Evolutionary conservation across 192 early-diverging fungal species (phyloP).

Genomic region (Coemansia pectinata): DNA sequence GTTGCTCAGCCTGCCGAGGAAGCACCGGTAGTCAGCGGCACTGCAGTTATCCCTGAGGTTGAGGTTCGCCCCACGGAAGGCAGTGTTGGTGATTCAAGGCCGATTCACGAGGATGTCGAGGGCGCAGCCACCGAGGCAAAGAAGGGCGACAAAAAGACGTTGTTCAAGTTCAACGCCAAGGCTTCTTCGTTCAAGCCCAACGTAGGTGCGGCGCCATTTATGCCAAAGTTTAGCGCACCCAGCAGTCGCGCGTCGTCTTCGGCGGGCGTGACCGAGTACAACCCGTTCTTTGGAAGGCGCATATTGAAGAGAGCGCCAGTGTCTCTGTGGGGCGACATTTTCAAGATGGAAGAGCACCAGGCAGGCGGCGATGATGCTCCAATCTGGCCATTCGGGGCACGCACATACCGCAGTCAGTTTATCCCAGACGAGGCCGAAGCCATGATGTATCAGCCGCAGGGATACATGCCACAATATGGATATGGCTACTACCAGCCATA

Average conservation of each 20-base stretch:
- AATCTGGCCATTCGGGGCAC: slow-evolving; percentile 50
- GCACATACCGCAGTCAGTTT: slow-evolving; percentile 54
- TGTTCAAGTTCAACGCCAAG: slow-evolving; percentile 72
- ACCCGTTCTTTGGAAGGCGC: slow-evolving; percentile 51
- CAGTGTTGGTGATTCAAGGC: background rate
- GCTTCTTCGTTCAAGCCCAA: slow-evolving; percentile 79
- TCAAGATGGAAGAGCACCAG: slow-evolving; percentile 15
- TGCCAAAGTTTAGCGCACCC: slow-evolving; percentile 59
- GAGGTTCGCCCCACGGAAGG: background rate
- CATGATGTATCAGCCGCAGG: slow-evolving; percentile 40
- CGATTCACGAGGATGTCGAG: background rate
- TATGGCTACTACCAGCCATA: slow-evolving; percentile 50
- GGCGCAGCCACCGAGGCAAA: slow-evolving; percentile 7
- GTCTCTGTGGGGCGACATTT: slow-evolving; percentile 41
- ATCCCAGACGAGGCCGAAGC: slow-evolving; percentile 36
- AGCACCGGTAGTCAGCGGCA: background rate
- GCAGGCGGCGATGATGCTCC: slow-evolving; percentile 22
- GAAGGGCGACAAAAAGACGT: slow-evolving; percentile 23
- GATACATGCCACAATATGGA: slow-evolving; percentile 46
- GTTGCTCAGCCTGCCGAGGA: background rate
- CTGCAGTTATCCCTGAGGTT: background rate
- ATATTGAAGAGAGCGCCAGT: slow-evolving; percentile 29
- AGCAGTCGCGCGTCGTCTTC: slow-evolving; percentile 43
- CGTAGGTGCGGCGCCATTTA: slow-evolving; percentile 66
- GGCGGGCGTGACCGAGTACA: slow-evolving; percentile 33